These are phyloP conservation scores for Priceomyces castillae DNA, from an alignment of 805 yeast species.

Conservation along the genomic window DNA sequence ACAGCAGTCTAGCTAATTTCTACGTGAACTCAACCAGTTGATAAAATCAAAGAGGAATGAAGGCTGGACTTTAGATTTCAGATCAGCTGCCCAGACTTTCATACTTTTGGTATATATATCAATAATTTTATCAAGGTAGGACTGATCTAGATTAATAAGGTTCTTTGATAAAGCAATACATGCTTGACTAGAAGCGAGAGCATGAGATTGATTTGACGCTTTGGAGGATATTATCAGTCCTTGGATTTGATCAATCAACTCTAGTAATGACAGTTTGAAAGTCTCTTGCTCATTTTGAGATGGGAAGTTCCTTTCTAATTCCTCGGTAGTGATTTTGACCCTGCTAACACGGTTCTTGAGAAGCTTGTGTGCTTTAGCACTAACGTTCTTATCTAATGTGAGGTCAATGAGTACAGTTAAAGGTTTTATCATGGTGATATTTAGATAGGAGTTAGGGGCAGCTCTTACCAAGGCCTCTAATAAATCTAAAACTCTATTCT, in stretches of 20 bases:
- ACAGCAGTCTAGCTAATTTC: slow-evolving; percentile 15
- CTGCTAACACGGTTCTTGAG: slow-evolving; percentile 61
- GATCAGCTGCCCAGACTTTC: slow-evolving; percentile 56
- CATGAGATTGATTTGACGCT: slow-evolving; percentile 47
- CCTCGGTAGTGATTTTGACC: slow-evolving; percentile 29
- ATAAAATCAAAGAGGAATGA: slow-evolving; percentile 71
- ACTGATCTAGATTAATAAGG: slow-evolving; percentile 35
- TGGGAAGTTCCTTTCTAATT: slow-evolving; percentile 15
- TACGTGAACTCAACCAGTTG: slow-evolving; percentile 70
- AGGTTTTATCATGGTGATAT: slow-evolving; percentile 50
- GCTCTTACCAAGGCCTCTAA: slow-evolving; percentile 58
- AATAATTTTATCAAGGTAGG: slow-evolving; percentile 42
- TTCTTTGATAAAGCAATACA: slow-evolving; percentile 66
- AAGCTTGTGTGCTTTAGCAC: slow-evolving; percentile 72
- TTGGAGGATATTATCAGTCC: slow-evolving; percentile 35
- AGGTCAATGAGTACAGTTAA: slow-evolving; percentile 57
- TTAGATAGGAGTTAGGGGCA: slow-evolving; percentile 40
- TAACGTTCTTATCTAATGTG: slow-evolving; percentile 68
- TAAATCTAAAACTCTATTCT: slow-evolving; percentile 74
- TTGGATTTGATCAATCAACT: slow-evolving; percentile 43
- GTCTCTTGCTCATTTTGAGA: slow-evolving; percentile 14
- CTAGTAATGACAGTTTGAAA: slow-evolving; percentile 21
- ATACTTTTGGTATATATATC: slow-evolving; percentile 56
- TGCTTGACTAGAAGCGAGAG: slow-evolving; percentile 60
- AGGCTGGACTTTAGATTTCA: slow-evolving; percentile 48